These are phyloP conservation scores for Rosa lucieae DNA, from an alignment of 306 rosid genomes.

Conservation along the genomic window DNA sequence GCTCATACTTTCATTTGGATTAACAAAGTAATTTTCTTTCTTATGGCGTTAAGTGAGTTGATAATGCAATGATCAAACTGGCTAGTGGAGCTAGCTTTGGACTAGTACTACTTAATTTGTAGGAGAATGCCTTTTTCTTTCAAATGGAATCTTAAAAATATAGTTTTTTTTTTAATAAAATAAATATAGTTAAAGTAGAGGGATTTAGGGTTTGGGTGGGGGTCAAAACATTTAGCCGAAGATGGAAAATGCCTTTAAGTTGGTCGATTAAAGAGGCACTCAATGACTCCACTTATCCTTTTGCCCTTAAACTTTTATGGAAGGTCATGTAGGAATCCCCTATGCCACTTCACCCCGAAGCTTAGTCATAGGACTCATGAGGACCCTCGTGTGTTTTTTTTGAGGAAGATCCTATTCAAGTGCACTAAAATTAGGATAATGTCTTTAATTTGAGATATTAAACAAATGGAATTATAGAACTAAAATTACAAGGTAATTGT, in stretches of 20 bases:
- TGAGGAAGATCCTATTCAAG: background rate
- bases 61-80: constrained; percentile 35
- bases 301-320: constrained; percentile 12
- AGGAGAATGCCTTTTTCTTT: constrained; percentile 27
- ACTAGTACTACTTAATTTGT: background rate
- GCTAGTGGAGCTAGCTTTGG: constrained; percentile 40
- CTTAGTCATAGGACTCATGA: background rate
- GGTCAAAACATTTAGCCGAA: constrained; percentile 27
- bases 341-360: background rate
- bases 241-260: constrained; percentile 42
- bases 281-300: constrained; percentile 33
- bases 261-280: constrained; percentile 16
- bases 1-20: constrained; percentile 8
- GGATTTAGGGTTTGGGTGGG: constrained; percentile 30
- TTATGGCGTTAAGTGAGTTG: constrained; percentile 1
- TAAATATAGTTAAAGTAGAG: background rate
- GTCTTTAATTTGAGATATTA: too few relatives aligned
- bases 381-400: background rate
- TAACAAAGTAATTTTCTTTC: background rate
- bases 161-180: too few relatives aligned
- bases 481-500: too few relatives aligned
- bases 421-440: background rate
- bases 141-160: constrained; percentile 34
- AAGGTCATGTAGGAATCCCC: constrained; percentile 10
- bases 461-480: too few relatives aligned